Base-by-base conservation (phyloP, 2,329 filamentous ascomycete genomes). In the Aspergillus chevalieri region DNA sequence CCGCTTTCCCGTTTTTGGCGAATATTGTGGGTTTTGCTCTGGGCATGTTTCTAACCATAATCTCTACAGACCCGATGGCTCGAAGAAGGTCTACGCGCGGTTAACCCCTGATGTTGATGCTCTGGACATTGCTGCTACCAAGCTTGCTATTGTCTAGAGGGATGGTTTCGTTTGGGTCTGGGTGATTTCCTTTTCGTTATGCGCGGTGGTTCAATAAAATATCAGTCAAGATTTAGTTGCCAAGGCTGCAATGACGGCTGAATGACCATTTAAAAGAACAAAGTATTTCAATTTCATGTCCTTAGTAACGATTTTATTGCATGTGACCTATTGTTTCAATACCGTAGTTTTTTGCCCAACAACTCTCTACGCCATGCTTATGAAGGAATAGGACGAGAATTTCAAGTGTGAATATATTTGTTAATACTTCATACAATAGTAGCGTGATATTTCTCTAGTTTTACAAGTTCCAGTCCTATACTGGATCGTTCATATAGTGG, bases 21-120 rank as follows among this genome's bases (percentile, higher is more conserved):
- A 14, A 19, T 36, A 28, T 30, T n/a, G 10, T 4, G 9, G 19
- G 26, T 14, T 28, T 17, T 4, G 26, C 26, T 12, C 2, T 36
- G 34, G 28, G 34, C n/a, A 15, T 30, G 9, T 42, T 33, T 38
- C 47, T 57, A 49, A 55, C 56, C 58, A 50, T 54, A 36, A n/a
- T 14, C 26, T 8, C 8, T 36, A 19, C 54, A 91, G 90, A 75
- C 93, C 93, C 59, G 91, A 98, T 72, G 93, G 93, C 69, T 83
- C 85, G 71, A 98, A 98, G 89, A 98, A 98, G 88, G 93, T 93
- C 57, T 98, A 93, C 73, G 90, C 88, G 71, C 88, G 92, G 73
- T 84, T 98, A 61, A 97, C 93, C 51, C 79, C 91, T 57, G 93
- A 98, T 75, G 91, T 97, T 65, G 93, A 98, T 77, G 93, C 93